Evolutionary conservation across 768 basidiomycete species (phyloP).

Genomic region (Suillus placidus): DNA sequence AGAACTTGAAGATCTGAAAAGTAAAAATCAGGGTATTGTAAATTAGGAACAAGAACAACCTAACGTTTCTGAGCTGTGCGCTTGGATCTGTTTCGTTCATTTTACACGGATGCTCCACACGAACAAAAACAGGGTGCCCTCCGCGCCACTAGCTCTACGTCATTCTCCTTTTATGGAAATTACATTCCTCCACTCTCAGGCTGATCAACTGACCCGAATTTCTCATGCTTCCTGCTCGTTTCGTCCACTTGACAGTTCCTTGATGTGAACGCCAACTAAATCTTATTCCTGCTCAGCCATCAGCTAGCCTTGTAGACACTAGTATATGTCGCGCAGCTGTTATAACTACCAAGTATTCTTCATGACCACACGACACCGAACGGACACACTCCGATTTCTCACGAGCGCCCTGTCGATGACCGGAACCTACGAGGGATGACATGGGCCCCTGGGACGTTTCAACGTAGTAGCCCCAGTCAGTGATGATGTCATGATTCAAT

Average conservation of each 20-base stretch:
- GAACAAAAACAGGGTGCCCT: constrained; percentile 38
- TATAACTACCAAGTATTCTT: not conserved
- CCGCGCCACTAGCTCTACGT: constrained; percentile 35
- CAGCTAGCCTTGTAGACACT: not conserved
- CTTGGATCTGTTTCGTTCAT: constrained; percentile 21
- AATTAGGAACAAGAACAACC: not conserved
- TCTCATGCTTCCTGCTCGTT: not conserved
- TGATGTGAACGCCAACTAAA: not conserved
- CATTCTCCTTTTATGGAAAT: constrained; percentile 23
- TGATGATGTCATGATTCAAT: not conserved
- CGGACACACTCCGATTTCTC: not conserved
- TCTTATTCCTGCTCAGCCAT: not conserved
- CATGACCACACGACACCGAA: not conserved
- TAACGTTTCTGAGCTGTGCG: constrained; percentile 7
- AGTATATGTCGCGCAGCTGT: not conserved
- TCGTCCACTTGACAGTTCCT: not conserved
- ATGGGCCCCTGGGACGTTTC: not conserved
- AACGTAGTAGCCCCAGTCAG: not conserved
- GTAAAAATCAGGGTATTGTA: constrained; percentile 1
- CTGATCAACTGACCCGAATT: constrained; percentile 1
- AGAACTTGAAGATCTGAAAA: constrained; percentile 3
- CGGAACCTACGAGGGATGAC: not conserved
- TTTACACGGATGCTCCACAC: constrained; percentile 37
- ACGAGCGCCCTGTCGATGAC: not conserved
- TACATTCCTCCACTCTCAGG: not conserved